phyloP scores from a whole-genome alignment of 192 early-diverging fungal species.

The Diversispora epigaea region DNA sequence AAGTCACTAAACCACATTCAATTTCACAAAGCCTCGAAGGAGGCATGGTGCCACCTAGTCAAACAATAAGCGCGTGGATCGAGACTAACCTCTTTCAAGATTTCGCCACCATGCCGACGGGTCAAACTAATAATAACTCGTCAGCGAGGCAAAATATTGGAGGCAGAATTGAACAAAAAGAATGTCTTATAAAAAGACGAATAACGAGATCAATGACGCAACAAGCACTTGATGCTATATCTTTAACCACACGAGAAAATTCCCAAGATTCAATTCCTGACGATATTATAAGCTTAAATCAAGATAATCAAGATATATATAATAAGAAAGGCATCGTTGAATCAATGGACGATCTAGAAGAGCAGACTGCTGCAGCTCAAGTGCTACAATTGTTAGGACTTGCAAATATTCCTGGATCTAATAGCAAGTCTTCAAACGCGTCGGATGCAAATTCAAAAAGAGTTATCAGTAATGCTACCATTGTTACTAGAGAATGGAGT shows the following conservation, averaged over 20 bases:
- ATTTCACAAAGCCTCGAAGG: constrained; percentile 22
- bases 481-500: not conserved
- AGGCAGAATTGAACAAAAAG: constrained; percentile 2
- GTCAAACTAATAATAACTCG: not conserved
- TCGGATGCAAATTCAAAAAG: not conserved
- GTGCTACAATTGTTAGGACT: constrained; percentile 15
- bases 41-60: constrained; percentile 30
- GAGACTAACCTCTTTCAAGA: constrained; percentile 29
- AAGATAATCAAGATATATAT: not conserved
- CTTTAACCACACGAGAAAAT: not conserved
- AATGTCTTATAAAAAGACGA: not conserved
- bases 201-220: constrained; percentile 16
- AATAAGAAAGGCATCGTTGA: not conserved
- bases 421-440: not conserved
- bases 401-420: not conserved
- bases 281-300: not conserved
- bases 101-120: constrained; percentile 25
- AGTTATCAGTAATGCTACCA: not conserved
- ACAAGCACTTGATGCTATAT: not conserved
- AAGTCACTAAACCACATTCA: not conserved
- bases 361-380: constrained; percentile 23
- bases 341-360: constrained; percentile 26
- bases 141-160: not conserved
- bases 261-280: not conserved
- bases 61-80: constrained; percentile 26